Percentiles rank a stretch among this genome's conserved stretches.
Evolutionary conservation across 768 basidiomycete genomes (phyloP).

Genomic region (Brasilioporus rufonigricans): DNA sequence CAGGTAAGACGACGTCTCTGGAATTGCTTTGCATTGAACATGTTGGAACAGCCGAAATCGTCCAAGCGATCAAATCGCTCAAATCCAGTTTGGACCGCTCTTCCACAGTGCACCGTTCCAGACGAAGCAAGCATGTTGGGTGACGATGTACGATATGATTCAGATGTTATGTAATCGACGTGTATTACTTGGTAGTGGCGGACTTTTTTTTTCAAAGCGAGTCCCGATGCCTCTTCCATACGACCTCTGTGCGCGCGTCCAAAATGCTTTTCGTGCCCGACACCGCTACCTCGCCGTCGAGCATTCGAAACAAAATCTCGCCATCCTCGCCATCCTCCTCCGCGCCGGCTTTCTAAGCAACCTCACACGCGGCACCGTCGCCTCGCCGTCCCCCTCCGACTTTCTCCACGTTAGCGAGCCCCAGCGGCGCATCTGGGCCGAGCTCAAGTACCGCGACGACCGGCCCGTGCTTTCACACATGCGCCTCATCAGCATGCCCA

Average conservation of each 20-base stretch:
- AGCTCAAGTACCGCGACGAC: conserved; percentile 92
- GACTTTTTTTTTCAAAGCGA: background rate
- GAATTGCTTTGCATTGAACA: background rate
- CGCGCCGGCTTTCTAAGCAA: conserved; percentile 85
- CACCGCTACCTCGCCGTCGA: conserved; percentile 73
- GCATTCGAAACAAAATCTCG: conserved; percentile 87
- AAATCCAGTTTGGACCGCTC: conserved; percentile 65
- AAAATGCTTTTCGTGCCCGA: conserved; percentile 89
- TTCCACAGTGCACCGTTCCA: conserved; percentile 57
- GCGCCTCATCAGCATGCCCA: conserved; percentile 81
- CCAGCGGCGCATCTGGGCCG: conserved; percentile 86
- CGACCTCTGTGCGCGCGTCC: conserved; percentile 85
- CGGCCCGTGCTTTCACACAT: conserved; percentile 78
- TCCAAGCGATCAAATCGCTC: conserved; percentile 65
- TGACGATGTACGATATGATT: too few relatives aligned
- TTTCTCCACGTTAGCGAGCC: conserved; percentile 61
- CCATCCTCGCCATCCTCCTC: conserved; percentile 88
- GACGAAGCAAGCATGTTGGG: conserved; percentile 61
- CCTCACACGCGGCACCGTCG: conserved; percentile 75
- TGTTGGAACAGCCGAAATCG: conserved; percentile 61
- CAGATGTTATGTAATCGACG: conserved; percentile 13
- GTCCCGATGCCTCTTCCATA: conserved; percentile 59
- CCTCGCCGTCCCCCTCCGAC: conserved; percentile 57
- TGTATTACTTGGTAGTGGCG: background rate
- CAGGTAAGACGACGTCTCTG: conserved; percentile 48